Conservation (phyloP, 768 basidiomycete genomes). For the Floccularia luteovirens region DNA sequence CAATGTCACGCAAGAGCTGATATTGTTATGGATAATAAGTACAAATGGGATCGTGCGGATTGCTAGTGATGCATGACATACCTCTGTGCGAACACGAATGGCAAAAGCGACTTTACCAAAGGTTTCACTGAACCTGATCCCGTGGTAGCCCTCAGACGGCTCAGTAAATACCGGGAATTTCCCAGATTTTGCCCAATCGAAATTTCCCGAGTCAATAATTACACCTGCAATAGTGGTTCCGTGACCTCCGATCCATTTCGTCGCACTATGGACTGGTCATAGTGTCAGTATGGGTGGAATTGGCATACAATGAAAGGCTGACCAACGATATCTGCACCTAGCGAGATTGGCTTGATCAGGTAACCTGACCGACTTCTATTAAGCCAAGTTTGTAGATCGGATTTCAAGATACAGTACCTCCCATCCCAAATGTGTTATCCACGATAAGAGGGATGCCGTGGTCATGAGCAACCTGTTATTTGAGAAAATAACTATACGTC, state of each 20-base stretch:
- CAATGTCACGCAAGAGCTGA: constrained; percentile 61
- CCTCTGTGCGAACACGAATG: constrained; percentile 52
- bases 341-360: constrained; percentile 59
- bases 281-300: background rate
- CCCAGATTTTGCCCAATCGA: constrained; percentile 63
- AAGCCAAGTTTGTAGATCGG: too few relatives aligned
- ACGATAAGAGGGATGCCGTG: constrained; percentile 72
- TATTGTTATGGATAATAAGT: too few relatives aligned
- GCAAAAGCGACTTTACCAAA: constrained; percentile 63
- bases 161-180: constrained; percentile 70
- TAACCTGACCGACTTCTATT: too few relatives aligned
- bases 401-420: too few relatives aligned
- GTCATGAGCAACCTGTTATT: constrained; percentile 57
- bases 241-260: constrained; percentile 82
- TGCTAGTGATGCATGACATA: too few relatives aligned
- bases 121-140: constrained; percentile 53
- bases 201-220: constrained; percentile 64
- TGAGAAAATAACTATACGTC: background rate
- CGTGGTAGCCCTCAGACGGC: constrained; percentile 73
- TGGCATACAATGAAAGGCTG: background rate
- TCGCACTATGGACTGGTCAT: constrained; percentile 58
- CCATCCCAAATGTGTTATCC: constrained; percentile 75
- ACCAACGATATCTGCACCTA: constrained; percentile 71
- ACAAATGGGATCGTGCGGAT: too few relatives aligned
- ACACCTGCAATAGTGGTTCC: constrained; percentile 78